Evolutionary conservation across 768 basidiomycete species (phyloP).

Genomic region (Termitomyces sp.): DNA sequence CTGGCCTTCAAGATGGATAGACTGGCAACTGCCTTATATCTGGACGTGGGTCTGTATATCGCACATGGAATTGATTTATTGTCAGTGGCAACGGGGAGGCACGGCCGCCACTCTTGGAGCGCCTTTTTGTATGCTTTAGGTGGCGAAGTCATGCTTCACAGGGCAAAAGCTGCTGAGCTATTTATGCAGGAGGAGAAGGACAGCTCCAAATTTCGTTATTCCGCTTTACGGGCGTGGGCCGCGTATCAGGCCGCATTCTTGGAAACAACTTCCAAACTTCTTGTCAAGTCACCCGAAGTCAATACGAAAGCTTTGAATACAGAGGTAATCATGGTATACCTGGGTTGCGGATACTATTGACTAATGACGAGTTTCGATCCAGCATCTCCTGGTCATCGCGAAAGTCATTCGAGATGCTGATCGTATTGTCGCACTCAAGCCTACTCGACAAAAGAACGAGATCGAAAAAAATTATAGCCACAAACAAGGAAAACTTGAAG

Average conservation of each 20-base stretch:
- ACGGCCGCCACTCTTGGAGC: constrained; percentile 26
- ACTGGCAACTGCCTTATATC: constrained; percentile 33
- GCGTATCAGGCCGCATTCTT: constrained; percentile 33
- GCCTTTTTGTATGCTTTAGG: constrained; percentile 36
- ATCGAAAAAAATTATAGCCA: constrained; percentile 25
- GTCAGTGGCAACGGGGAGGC: constrained; percentile 21
- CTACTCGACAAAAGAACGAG: constrained; percentile 43
- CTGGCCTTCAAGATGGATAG: constrained; percentile 46
- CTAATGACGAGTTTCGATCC: neutral
- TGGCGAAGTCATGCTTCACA: constrained; percentile 26
- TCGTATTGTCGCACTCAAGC: constrained; percentile 39
- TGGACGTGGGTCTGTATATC: constrained; percentile 34
- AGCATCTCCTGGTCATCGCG: constrained; percentile 37
- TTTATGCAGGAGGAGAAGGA: constrained; percentile 26
- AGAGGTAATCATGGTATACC: constrained; percentile 21
- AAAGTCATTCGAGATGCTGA: constrained; percentile 35
- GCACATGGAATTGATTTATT: constrained; percentile 37
- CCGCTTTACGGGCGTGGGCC: constrained; percentile 43
- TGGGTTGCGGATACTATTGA: neutral
- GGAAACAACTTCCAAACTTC: constrained; percentile 12
- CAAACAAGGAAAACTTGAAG: constrained; percentile 26
- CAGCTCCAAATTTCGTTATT: constrained; percentile 9
- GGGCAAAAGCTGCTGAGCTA: constrained; percentile 20
- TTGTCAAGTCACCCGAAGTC: constrained; percentile 17
- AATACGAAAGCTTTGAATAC: constrained; percentile 20